Evolutionary conservation across 176 grass and related monocot species (phyloP), one percentile per base, ranked within the genome.

Genomic region (Carex myosuroides): DNA sequence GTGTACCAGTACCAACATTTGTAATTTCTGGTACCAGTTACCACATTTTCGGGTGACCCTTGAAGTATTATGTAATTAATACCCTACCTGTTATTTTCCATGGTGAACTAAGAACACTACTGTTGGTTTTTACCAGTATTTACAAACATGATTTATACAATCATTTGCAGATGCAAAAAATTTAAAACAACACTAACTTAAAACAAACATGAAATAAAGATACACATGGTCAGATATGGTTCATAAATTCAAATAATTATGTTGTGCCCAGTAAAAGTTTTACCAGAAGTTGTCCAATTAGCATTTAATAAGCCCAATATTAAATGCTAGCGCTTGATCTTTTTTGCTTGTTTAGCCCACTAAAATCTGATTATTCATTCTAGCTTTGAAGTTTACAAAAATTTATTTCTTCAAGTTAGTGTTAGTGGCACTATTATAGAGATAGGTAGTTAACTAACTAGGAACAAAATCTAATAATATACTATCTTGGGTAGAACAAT

Each of bases 401-500:
- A 42, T 62, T 22, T n/a, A 80, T 80, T 80, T 80, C 78, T 61
- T 64, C 62, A n/a, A 60, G 44, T 82, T 64, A 48, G 62, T 44
- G 62, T 82, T 64, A 64, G 44, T 44, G 79, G 79, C 60, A 82
- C 79, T 66, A 22, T 48, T 82, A 41, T 82, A 82, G 60, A 82
- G 76, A 79, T 17, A 60, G 37, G 60, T 82, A 64, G 79, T 82
- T 82, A 81, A 81, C 77, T 61, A 80, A 80, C 79, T 60, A 81
- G 60, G 60, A 81, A 81, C 79, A 81, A 81, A 65, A 65, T 17
- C 60, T 81, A 24, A 18, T 62, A 81, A 42, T 24, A 74, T 62
- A 81, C 61, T 24, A 74, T 46, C 79, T 81, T 65, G 60, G 79
- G 41, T 60, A 81, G 79, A 81, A 42, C 60, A 81, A 81, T 81